phyloP scores from a whole-genome alignment of 2,329 filamentous ascomycete species.

The Aschersonia sp. region DNA sequence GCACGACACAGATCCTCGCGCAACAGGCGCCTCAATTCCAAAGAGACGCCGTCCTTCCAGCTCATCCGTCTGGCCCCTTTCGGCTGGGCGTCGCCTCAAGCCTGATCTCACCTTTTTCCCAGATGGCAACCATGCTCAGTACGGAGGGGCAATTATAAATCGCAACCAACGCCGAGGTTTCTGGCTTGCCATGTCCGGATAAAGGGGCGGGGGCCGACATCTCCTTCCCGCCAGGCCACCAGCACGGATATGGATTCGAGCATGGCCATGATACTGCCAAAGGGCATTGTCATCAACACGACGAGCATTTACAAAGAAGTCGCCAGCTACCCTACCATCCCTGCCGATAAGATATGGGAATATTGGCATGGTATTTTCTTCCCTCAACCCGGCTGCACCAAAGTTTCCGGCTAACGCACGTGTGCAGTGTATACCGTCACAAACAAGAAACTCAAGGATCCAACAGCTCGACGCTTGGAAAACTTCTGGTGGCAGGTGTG shows the following conservation, averaged over 20 bases:
- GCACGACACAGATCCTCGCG: too few relatives aligned
- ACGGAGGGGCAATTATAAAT: not conserved
- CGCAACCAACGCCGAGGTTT: not conserved
- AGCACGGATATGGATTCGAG: slow-evolving; percentile 16
- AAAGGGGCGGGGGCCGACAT: not conserved
- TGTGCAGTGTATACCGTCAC: slow-evolving; percentile 44
- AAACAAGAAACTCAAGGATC: slow-evolving; percentile 41
- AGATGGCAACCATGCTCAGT: not conserved
- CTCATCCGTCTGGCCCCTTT: too few relatives aligned
- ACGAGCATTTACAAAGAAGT: slow-evolving; percentile 37
- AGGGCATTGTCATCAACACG: slow-evolving; percentile 41
- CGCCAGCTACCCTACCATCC: slow-evolving; percentile 32
- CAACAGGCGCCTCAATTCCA: too few relatives aligned
- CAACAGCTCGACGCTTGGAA: slow-evolving; percentile 46
- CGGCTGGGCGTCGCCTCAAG: not conserved
- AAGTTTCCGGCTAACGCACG: not conserved
- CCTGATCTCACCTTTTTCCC: not conserved
- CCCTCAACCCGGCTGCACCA: not conserved
- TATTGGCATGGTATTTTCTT: slow-evolving; percentile 39
- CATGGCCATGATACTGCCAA: slow-evolving; percentile 34
- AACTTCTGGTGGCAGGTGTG: slow-evolving; percentile 55
- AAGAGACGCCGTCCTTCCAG: too few relatives aligned
- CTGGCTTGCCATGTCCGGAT: not conserved
- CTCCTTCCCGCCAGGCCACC: not conserved
- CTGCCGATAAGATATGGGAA: slow-evolving; percentile 36